These are phyloP conservation scores for Casuarina equisetifolia DNA, from an alignment of 306 rosid species.

Conservation along the genomic window DNA sequence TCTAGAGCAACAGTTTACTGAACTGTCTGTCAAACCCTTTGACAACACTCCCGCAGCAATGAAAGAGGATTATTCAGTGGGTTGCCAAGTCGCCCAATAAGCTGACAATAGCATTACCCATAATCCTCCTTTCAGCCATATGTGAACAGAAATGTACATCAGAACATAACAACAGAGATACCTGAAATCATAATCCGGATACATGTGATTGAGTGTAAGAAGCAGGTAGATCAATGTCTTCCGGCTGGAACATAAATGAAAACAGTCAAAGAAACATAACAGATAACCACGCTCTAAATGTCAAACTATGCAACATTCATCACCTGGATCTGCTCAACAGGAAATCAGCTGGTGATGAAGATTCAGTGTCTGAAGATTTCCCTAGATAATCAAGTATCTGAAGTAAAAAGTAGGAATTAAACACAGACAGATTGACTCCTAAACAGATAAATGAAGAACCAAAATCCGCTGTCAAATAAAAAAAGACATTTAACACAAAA, in stretches of 20 bases:
- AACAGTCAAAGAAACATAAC: conserved; percentile 32
- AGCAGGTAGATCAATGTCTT: conserved; percentile 91
- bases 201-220: conserved; percentile 87
- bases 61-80: conserved; percentile 79
- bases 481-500: not conserved
- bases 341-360: conserved; percentile 66
- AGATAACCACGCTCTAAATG: conserved; percentile 32
- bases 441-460: not conserved
- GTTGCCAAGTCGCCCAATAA: conserved; percentile 97
- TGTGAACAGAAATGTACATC: conserved; percentile 5
- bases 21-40: conserved; percentile 99
- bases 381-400: conserved; percentile 87
- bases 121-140: conserved; percentile 60
- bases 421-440: not conserved
- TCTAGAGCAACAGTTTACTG: conserved; percentile 78
- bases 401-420: conserved; percentile 21
- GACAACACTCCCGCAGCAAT: conserved; percentile 93
- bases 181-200: conserved; percentile 99
- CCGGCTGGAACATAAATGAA: conserved; percentile 63
- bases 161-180: conserved; percentile 50
- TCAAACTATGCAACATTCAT: conserved; percentile 30
- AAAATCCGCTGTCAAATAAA: not conserved
- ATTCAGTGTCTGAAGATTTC: conserved; percentile 74
- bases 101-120: conserved; percentile 99
- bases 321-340: conserved; percentile 77